phyloP scores from a whole-genome alignment of 345 rosid genomes.

The Microthlaspi erraticum region DNA sequence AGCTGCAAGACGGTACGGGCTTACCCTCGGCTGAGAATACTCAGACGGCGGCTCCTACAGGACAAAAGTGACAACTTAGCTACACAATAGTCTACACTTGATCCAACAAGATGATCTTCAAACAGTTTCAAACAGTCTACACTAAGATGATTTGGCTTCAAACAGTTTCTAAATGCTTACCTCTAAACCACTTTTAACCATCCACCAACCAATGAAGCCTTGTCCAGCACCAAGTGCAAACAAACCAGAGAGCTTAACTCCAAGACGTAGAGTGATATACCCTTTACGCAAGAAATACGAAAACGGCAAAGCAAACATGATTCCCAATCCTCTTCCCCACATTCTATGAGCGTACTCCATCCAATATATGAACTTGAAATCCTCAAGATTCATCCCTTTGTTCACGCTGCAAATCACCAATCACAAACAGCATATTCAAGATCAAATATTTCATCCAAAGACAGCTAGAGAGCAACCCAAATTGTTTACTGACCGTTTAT shows the following conservation, averaged over 20 bases:
- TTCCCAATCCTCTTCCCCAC: slow-evolving; percentile 99
- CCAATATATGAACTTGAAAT: slow-evolving; percentile 96
- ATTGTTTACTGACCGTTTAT: slow-evolving; percentile 57
- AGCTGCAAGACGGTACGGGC: slow-evolving; percentile 94
- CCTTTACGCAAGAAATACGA: slow-evolving; percentile 89
- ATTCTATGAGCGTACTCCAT: slow-evolving; percentile 97
- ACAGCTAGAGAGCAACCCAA: neutral
- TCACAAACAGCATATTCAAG: slow-evolving; percentile 4
- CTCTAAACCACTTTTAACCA: slow-evolving; percentile 99
- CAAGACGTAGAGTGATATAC: slow-evolving; percentile 81
- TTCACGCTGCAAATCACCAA: slow-evolving; percentile 60
- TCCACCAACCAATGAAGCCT: slow-evolving; percentile 99
- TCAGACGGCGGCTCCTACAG: slow-evolving; percentile 88
- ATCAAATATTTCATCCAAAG: neutral
- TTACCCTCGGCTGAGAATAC: slow-evolving; percentile 84
- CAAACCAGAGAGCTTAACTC: slow-evolving; percentile 72
- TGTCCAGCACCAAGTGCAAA: slow-evolving; percentile 98
- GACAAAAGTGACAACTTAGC: slow-evolving; percentile 29
- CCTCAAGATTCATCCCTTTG: slow-evolving; percentile 90
- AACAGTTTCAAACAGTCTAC: neutral
- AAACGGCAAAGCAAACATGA: slow-evolving; percentile 97
- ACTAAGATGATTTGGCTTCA: neutral
- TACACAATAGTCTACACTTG: slow-evolving; percentile 16
- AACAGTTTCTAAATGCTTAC: slow-evolving; percentile 43
- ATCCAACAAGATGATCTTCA: neutral